These are phyloP conservation scores for Rubroboletus pulcherrimus DNA, from an alignment of 768 basidiomycete species.

Conservation along the genomic window DNA sequence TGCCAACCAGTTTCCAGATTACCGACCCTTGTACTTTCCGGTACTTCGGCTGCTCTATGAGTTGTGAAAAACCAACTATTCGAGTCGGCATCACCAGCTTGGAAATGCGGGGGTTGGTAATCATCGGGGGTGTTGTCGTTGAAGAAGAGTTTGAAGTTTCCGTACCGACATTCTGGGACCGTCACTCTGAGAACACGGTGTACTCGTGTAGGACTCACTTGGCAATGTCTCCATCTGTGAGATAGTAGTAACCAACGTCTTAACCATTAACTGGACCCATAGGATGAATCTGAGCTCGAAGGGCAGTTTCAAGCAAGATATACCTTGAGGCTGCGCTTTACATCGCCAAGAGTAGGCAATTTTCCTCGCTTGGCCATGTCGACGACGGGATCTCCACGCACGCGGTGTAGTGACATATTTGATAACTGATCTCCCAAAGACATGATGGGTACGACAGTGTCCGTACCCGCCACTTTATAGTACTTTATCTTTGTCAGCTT, in stretches of 20 bases:
- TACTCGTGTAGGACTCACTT: conserved; percentile 41
- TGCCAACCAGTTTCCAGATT: conserved; percentile 70
- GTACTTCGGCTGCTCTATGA: conserved; percentile 65
- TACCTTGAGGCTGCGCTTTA: conserved; percentile 80
- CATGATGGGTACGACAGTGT: conserved; percentile 65
- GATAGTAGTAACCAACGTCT: conserved; percentile 73
- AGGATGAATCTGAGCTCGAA: not conserved
- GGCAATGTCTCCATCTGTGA: conserved; percentile 78
- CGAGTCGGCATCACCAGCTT: conserved; percentile 63
- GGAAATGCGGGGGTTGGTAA: conserved; percentile 83
- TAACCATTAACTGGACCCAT: conserved; percentile 57
- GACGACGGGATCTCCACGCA: conserved; percentile 52
- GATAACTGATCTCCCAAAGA: conserved; percentile 59
- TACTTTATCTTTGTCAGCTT: conserved; percentile 47
- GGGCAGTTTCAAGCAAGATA: not conserved
- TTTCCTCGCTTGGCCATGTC: conserved; percentile 58
- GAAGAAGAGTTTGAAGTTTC: conserved; percentile 88
- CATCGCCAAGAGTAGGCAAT: conserved; percentile 71
- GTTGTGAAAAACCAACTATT: conserved; percentile 83
- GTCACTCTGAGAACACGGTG: not conserved
- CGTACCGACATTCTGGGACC: conserved; percentile 65
- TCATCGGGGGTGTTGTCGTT: conserved; percentile 73
- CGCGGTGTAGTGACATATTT: conserved; percentile 44
- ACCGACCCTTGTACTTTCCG: conserved; percentile 70
- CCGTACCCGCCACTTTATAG: conserved; percentile 58